Evolutionary conservation across 2,329 filamentous ascomycete species (phyloP).

Genomic region (Aspergillus sojae): DNA sequence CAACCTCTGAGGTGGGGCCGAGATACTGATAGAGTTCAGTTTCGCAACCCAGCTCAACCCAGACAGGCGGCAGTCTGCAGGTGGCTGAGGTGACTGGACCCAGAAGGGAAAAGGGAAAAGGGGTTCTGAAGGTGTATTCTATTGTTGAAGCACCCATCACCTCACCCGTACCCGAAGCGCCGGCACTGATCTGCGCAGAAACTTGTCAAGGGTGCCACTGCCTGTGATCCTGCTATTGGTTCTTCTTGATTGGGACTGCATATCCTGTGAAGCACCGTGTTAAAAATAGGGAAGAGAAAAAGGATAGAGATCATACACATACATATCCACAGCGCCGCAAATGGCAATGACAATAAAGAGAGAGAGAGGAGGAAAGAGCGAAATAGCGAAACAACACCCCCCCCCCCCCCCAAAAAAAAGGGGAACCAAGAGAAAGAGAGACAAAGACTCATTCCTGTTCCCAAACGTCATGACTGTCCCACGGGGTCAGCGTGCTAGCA

Average conservation of each 20-base stretch:
- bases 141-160: conserved; percentile 1
- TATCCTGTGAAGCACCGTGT: not conserved
- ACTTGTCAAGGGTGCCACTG: not conserved
- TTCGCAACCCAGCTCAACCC: conserved; percentile 4
- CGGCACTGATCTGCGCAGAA: conserved; percentile 7
- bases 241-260: not conserved
- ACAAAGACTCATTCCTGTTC: not conserved
- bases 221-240: not conserved
- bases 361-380: not conserved
- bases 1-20: conserved; percentile 14
- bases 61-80: conserved; percentile 9
- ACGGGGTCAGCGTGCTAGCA: not conserved
- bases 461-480: not conserved
- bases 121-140: not conserved
- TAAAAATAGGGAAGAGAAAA: not conserved
- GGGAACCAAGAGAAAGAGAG: not conserved
- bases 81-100: conserved; percentile 2
- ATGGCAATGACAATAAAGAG: not conserved
- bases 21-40: conserved; percentile 15
- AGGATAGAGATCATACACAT: not conserved
- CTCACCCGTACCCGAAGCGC: conserved; percentile 2
- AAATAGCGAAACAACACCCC: not conserved
- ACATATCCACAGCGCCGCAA: not conserved
- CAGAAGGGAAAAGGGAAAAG: conserved; percentile 6
- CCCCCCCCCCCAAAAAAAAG: not conserved